These are phyloP conservation scores for Kodamaea alishanica DNA, from an alignment of 1,139 yeast species.

Conservation along the genomic window DNA sequence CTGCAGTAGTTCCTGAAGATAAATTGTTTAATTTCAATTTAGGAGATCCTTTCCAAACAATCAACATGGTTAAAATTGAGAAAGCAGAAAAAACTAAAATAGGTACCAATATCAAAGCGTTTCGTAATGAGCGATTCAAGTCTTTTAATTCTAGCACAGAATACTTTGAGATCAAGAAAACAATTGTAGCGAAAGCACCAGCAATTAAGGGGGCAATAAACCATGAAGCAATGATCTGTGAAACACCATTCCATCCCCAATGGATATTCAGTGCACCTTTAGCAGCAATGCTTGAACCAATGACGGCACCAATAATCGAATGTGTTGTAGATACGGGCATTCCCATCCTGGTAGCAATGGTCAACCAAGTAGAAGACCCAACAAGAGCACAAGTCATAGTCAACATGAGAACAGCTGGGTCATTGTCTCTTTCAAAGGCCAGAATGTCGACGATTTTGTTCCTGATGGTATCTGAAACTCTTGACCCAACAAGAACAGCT, in stretches of 20 bases:
- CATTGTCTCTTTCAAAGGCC: conserved; percentile 45
- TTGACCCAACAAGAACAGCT: conserved; percentile 68
- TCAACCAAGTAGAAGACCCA: conserved; percentile 73
- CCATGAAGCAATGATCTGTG: conserved; percentile 78
- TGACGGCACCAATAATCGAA: conserved; percentile 73
- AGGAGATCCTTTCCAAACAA: conserved; percentile 74
- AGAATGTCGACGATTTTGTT: conserved; percentile 54
- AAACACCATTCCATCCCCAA: conserved; percentile 78
- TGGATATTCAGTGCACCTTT: conserved; percentile 51
- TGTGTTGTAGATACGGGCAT: conserved; percentile 81
- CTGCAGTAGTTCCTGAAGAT: conserved; percentile 48
- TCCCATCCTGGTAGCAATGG: conserved; percentile 63
- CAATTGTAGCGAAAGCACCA: conserved; percentile 56
- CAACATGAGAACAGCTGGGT: conserved; percentile 70
- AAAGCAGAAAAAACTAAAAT: conserved; percentile 58
- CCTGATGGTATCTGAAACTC: conserved; percentile 68
- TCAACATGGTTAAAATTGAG: conserved; percentile 58
- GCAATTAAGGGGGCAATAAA: conserved; percentile 75
- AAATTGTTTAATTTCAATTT: conserved; percentile 52
- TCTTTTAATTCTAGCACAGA: conserved; percentile 58
- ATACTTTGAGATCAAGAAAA: conserved; percentile 59
- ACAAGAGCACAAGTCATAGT: conserved; percentile 74
- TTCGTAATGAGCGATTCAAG: conserved; percentile 38
- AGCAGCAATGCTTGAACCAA: conserved; percentile 76
- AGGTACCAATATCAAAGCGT: conserved; percentile 60